These are phyloP conservation scores for Phytophthora fragariae DNA, from an alignment of 352 stramenopile genomes.

Conservation along the genomic window DNA sequence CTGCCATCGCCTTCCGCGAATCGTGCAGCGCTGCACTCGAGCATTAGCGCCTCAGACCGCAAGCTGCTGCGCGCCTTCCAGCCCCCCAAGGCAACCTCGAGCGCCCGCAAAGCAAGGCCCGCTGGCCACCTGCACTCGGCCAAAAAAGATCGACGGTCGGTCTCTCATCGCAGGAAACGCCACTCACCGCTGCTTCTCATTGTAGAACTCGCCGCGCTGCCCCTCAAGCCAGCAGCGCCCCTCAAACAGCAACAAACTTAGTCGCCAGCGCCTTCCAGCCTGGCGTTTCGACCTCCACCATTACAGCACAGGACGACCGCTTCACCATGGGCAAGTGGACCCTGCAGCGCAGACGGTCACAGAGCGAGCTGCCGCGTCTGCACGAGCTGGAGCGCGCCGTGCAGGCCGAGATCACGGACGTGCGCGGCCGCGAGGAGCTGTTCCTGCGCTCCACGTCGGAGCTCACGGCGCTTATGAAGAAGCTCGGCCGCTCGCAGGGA, in stretches of 20 bases:
- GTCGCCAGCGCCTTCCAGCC: neutral
- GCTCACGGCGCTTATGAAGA: conserved; percentile 75
- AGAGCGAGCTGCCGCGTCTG: conserved; percentile 66
- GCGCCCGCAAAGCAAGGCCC: neutral
- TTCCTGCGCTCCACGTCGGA: conserved; percentile 82
- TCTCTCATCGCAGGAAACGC: conserved; percentile 30
- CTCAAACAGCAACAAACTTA: conserved; percentile 1
- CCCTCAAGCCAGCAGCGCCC: neutral
- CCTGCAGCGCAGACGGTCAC: conserved; percentile 41
- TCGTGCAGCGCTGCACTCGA: conserved; percentile 24
- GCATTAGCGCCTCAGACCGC: conserved; percentile 21
- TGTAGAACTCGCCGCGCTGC: conserved; percentile 39
- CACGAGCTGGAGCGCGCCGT: conserved; percentile 76
- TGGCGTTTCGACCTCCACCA: conserved; percentile 15
- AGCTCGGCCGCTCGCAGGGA: conserved; percentile 71
- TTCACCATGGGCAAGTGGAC: conserved; percentile 44
- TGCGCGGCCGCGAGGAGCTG: conserved; percentile 73
- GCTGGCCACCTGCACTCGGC: conserved; percentile 20
- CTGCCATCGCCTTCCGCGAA: conserved; percentile 26
- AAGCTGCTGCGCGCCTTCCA: conserved; percentile 18
- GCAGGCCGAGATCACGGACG: conserved; percentile 65
- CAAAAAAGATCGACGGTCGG: conserved; percentile 31
- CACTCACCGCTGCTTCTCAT: conserved; percentile 34
- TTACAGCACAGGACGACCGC: conserved; percentile 25
- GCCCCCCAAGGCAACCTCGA: neutral